Evolutionary conservation across 1,139 yeast genomes (phyloP), one percentile per base, ranked within the genome.

Genomic region (Pichia sp.): DNA sequence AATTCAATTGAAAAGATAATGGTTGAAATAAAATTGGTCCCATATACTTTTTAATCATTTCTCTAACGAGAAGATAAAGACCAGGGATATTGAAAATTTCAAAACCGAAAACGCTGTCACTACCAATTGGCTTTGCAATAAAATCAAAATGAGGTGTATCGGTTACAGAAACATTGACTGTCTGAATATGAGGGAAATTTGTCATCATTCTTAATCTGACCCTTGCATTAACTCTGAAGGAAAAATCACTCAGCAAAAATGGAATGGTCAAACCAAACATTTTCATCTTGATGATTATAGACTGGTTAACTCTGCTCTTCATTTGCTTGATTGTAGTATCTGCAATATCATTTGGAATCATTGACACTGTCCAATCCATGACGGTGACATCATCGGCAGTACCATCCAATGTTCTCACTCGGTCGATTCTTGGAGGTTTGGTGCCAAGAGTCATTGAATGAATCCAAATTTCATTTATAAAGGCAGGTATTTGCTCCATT

Each of bases 361-460:
- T 85, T 1, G 95, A 83, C 68, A 40, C 81, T 79, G 95, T 95
- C 91, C 67, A 91, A 95, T 96, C 93, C 88, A 67, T 60, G 38
- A 91, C 96, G 14, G 89, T 95, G 44, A 91, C 81, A 57, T 89
- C 96, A 47, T 84, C 84, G 24, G 78, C 81, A 19, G 96, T 89
- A 46, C 91, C 86, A 37, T 80, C 83, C 54, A 88, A 74, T 2
- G 96, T 85, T 58, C 91, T 84, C 21, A 89, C 96, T 48, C 72
- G 72, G 56, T 91, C 96, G 46, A 91, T 71, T 61, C 98, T 75
- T 28, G 95, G 95, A 10, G 98, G 96, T 63, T 91, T 91, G 8
- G 95, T 82, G 49, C 98, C 98, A 15, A 84, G 75, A 9, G 97
- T 89, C 57, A 91, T 82, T 46, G 85, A 75, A 58, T 85, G 94